phyloP scores from a whole-genome alignment of 352 stramenopile species.

The Phytophthora pistaciae region DNA sequence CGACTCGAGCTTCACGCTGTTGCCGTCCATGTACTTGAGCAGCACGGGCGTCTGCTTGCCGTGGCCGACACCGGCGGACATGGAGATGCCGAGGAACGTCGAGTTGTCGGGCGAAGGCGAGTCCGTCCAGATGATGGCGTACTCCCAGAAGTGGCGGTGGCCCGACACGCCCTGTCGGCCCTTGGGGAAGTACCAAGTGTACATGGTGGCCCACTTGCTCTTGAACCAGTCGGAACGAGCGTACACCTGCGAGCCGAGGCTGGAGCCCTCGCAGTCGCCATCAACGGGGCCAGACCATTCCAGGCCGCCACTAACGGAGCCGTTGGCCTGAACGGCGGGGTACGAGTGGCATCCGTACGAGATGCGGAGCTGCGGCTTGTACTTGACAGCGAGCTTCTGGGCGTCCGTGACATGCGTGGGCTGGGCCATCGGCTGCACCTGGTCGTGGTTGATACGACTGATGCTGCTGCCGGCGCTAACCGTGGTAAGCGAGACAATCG shows the following conservation, averaged over 20 bases:
- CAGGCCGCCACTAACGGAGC: constrained; percentile 39
- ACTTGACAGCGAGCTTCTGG: constrained; percentile 21
- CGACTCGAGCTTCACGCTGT: constrained; percentile 41
- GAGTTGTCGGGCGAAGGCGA: constrained; percentile 27
- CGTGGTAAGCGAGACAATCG: constrained; percentile 12
- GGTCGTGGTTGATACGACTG: constrained; percentile 34
- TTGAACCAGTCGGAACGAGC: constrained; percentile 30
- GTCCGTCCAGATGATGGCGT: constrained; percentile 52
- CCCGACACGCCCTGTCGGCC: constrained; percentile 32
- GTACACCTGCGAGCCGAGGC: constrained; percentile 36
- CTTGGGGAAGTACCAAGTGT: constrained; percentile 54
- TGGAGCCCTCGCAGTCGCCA: constrained; percentile 33
- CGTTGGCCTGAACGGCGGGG: constrained; percentile 36
- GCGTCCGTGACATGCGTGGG: constrained; percentile 10
- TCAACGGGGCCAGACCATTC: constrained; percentile 32
- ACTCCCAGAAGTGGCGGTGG: constrained; percentile 55
- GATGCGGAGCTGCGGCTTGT: constrained; percentile 31
- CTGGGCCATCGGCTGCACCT: constrained; percentile 22
- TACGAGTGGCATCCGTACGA: constrained; percentile 46
- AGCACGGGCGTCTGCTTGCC: constrained; percentile 32
- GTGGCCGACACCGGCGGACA: constrained; percentile 37
- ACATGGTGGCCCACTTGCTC: constrained; percentile 39
- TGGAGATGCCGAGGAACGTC: constrained; percentile 28
- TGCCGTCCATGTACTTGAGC: constrained; percentile 31
- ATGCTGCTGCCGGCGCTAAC: constrained; percentile 3